These are phyloP conservation scores for Pulveroboletus frians DNA, from an alignment of 768 basidiomycete species.

Conservation along the genomic window DNA sequence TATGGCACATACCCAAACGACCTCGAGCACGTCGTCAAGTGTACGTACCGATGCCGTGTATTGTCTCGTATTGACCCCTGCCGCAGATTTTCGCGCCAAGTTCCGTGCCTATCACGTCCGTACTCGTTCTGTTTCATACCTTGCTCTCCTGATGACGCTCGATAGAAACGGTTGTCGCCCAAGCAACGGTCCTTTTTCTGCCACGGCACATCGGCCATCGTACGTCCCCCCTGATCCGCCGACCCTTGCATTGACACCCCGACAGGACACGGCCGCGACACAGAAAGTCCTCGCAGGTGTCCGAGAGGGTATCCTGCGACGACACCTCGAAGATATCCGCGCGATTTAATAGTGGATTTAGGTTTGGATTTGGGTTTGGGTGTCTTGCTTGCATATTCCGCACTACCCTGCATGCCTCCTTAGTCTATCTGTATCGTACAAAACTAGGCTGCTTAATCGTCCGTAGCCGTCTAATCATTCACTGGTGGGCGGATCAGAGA, in stretches of 20 bases:
- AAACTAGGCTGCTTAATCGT: too few relatives aligned
- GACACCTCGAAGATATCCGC: slow-evolving; percentile 29
- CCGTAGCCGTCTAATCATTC: too few relatives aligned
- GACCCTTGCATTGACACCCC: too few relatives aligned
- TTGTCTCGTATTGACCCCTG: background rate
- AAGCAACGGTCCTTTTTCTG: slow-evolving; percentile 56
- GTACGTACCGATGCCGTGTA: slow-evolving; percentile 28
- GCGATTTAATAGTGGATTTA: too few relatives aligned
- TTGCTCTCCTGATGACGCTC: background rate
- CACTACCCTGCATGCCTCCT: too few relatives aligned
- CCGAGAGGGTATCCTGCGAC: slow-evolving; percentile 37
- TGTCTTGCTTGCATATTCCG: too few relatives aligned
- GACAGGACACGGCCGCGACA: slow-evolving; percentile 39
- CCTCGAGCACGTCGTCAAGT: slow-evolving; percentile 53
- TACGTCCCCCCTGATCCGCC: slow-evolving; percentile 29
- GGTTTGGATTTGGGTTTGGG: too few relatives aligned
- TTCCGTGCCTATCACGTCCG: slow-evolving; percentile 59
- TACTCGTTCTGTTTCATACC: slow-evolving; percentile 1
- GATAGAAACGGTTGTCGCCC: slow-evolving; percentile 53
- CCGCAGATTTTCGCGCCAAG: slow-evolving; percentile 63
- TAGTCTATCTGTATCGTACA: too few relatives aligned
- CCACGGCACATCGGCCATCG: slow-evolving; percentile 68
- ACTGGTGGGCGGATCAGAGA: too few relatives aligned
- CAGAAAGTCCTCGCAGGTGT: slow-evolving; percentile 36
- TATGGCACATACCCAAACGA: slow-evolving; percentile 59